Base-by-base conservation (phyloP, 768 basidiomycete genomes). In the Tricholoma hemisulphureum region DNA sequence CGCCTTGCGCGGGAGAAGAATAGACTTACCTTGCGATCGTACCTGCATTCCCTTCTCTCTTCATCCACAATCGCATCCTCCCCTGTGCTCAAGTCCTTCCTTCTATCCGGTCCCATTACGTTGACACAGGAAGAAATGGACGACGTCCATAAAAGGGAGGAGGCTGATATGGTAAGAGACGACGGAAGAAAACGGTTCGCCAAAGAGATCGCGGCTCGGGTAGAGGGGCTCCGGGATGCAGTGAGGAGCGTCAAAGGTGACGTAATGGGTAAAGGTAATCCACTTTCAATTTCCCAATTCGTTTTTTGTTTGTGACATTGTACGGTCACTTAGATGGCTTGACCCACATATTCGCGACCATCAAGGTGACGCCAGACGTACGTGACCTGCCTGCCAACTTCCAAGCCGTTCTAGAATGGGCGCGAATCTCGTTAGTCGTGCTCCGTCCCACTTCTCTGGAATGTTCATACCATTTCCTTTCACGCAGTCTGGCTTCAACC, bases 401-500 rank as follows among this genome's bases (percentile, higher is more conserved):
- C 66, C 80, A 84, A 62, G 91, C 94, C 37, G 93, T 98, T 46
- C 69, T 96, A 6, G 96, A 98, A 72, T 99, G 97, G 96, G 97
- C 91, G 5, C 79, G 95, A 55, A 97, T 98, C 68, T 96, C 96
- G 94, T 96, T 58, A 68, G 94, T 80, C 20, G 37, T 51, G 2
- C 26, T 45, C 26, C n/a, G 26, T 28, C 37, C 26, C 23, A n/a
- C 51, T 6, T 21, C 41, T n/a, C 29, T 51, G 7, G 16, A 20
- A n/a, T 57, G 34, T 53, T 55, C 16, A 45, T 48, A 48, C 35
- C 54, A 20, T 46, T n/a, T 35, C 28, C 54, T 55, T 23, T 35
- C 31, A 20, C 9, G 34, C 50, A 98, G 95, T 32, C 78, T 98
- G 62, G 97, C 97, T 0, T 96, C 97, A 5, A 95, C 97, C 2